Conservation (phyloP, 2,329 filamentous ascomycete genomes). For the Trichoderma sp. region DNA sequence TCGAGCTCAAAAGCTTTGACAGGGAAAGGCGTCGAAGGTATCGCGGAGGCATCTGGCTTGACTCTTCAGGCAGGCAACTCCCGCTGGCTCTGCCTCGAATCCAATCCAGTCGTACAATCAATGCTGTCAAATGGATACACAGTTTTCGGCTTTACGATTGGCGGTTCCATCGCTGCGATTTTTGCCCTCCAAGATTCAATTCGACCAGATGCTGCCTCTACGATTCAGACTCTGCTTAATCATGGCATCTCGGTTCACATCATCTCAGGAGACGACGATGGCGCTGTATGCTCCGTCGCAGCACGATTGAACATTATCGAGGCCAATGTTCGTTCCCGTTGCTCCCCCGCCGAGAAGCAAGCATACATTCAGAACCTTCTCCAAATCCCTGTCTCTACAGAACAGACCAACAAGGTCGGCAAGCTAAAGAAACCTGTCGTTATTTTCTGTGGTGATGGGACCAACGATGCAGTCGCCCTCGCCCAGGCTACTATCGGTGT, state of each 20-base stretch:
- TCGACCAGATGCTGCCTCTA: conserved; percentile 40
- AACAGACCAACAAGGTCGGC: not conserved
- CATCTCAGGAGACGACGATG: conserved; percentile 53
- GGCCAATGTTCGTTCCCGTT: conserved; percentile 40
- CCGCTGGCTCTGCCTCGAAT: conserved; percentile 42
- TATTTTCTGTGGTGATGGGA: conserved; percentile 74
- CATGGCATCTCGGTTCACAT: conserved; percentile 45
- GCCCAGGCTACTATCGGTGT: conserved; percentile 69
- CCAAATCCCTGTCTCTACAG: not conserved
- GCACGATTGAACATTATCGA: conserved; percentile 39
- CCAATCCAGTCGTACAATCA: conserved; percentile 32
- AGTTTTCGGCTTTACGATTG: conserved; percentile 46
- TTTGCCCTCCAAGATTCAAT: conserved; percentile 48
- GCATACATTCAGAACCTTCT: conserved; percentile 43
- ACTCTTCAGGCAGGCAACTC: conserved; percentile 49
- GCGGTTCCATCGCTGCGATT: conserved; percentile 36
- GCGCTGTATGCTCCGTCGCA: conserved; percentile 44
- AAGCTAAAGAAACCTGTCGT: conserved; percentile 40
- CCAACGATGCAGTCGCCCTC: conserved; percentile 73
- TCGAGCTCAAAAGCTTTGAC: conserved; percentile 25
- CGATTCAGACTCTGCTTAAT: conserved; percentile 36
- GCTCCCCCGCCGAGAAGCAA: conserved; percentile 46
- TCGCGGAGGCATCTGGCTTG: conserved; percentile 14
- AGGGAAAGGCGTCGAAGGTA: conserved; percentile 47
- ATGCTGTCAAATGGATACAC: conserved; percentile 40